Percentiles rank a stretch among this genome's conserved stretches.
phyloP scores from a whole-genome alignment of 2,329 filamentous ascomycete species.

The Arthrinium phaeospermum region DNA sequence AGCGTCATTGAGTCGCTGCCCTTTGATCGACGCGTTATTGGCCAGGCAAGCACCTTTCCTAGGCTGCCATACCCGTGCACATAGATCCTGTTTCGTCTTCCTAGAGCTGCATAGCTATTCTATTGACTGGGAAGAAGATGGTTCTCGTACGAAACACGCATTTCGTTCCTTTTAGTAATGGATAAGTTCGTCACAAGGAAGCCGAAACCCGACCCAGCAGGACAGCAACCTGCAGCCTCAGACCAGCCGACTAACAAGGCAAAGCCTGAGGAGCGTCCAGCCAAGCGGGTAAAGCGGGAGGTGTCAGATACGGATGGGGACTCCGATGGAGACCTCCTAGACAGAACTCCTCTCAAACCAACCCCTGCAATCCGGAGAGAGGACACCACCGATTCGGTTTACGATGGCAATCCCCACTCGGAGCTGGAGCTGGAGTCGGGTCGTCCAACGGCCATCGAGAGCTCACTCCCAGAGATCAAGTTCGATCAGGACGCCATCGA shows the following conservation, averaged over 20 bases:
- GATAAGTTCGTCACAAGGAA: slow-evolving; percentile 15
- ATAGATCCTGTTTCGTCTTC: not conserved
- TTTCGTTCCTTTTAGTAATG: not conserved
- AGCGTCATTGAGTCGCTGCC: not conserved
- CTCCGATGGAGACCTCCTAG: slow-evolving; percentile 34
- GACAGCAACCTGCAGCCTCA: slow-evolving; percentile 20
- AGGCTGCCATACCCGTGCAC: not conserved
- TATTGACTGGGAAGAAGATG: not conserved
- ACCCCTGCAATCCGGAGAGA: slow-evolving; percentile 22
- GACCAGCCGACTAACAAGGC: slow-evolving; percentile 12
- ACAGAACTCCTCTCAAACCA: not conserved
- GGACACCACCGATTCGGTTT: slow-evolving; percentile 36
- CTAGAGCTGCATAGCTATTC: not conserved
- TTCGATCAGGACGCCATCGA: slow-evolving; percentile 75
- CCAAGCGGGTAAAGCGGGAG: slow-evolving; percentile 43
- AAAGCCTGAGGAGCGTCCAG: slow-evolving; percentile 36
- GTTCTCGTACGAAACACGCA: not conserved
- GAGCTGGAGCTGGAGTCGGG: slow-evolving; percentile 36
- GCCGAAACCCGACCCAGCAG: slow-evolving; percentile 14
- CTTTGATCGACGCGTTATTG: not conserved
- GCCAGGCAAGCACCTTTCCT: not conserved
- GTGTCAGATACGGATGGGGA: slow-evolving; percentile 41
- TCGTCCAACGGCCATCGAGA: slow-evolving; percentile 70
- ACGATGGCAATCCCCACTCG: slow-evolving; percentile 41
- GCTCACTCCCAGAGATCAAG: slow-evolving; percentile 70